Base-by-base conservation (phyloP, 2,329 filamentous ascomycete genomes). In the Stagonosporopsis vannaccii region DNA sequence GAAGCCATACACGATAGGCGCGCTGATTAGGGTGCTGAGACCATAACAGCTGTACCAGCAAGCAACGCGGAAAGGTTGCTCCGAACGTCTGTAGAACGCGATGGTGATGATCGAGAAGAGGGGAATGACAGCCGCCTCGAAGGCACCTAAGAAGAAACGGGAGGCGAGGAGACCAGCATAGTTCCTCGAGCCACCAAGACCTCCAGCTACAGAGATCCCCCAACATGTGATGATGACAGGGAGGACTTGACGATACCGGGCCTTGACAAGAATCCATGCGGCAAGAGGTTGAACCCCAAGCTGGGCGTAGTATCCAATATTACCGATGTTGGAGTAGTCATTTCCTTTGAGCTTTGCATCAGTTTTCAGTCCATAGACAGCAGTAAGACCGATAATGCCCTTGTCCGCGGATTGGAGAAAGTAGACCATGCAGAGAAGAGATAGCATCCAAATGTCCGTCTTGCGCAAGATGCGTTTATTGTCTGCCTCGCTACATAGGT, bases 1-100 rank as follows among this genome's bases (percentile, higher is more conserved):
- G 44, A 88, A 86, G 2, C 84, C 85, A 61, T 88, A 88, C 1
- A 86, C 84, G 0, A 88, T 77, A 0, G 85, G 58, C 1, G 85
- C 84, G 13, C 86, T 86, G 33, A 88, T 74, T 12, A 88, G 83
- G 7, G 71, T 85, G 1, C 82, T 85, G 45, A 83, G 81, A 6
- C 86, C 85, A 60, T 87, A 87, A 76, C 87, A 88, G 48, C 79
- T 82, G 74, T 89, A 89, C 88, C 88, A 90, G 56, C 89, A 82
- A 6, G 46, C 45, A 28, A 56, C 55, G 5, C 56, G 51, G 44
- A 66, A 65, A 6, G 65, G 65, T 44, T 66, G 63, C 46, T 67
- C 65, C 0, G 63, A 63, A 33, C 65, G 63, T 9, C 60, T 57
- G 43, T 67, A 67, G 33, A 68, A 70, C 2, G 61, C 63, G 9